Evolutionary conservation across 352 stramenopile genomes (phyloP).

Genomic region (Pseudoperonospora humuli): DNA sequence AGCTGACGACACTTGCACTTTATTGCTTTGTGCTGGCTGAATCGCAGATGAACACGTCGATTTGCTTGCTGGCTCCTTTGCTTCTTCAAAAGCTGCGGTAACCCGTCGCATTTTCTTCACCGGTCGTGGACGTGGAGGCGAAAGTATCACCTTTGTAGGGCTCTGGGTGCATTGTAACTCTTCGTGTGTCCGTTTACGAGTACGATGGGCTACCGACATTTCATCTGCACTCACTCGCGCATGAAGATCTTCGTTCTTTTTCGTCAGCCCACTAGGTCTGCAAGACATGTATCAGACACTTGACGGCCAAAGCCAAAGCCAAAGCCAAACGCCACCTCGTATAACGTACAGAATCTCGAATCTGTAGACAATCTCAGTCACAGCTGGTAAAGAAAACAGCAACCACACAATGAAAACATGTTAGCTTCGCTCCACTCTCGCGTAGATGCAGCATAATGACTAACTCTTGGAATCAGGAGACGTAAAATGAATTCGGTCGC

Average conservation of each 20-base stretch:
- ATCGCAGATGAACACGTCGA: not conserved
- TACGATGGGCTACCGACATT: slow-evolving; percentile 13
- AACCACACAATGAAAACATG: not conserved
- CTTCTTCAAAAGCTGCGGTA: not conserved
- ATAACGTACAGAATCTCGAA: slow-evolving; percentile 55
- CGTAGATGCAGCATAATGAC: not conserved
- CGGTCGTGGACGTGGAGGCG: slow-evolving; percentile 10
- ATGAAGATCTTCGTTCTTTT: slow-evolving; percentile 14
- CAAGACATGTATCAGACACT: slow-evolving; percentile 1
- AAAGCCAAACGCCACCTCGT: not conserved
- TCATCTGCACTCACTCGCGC: slow-evolving; percentile 16
- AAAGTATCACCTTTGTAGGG: slow-evolving; percentile 6
- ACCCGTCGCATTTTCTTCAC: slow-evolving; percentile 13
- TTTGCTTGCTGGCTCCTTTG: slow-evolving; percentile 4
- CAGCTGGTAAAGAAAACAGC: slow-evolving; percentile 4
- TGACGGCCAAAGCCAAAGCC: not conserved
- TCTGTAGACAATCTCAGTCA: slow-evolving; percentile 31
- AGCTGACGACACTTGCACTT: not conserved
- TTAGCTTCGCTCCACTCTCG: not conserved
- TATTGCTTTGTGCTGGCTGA: not conserved
- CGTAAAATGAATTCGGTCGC: slow-evolving; percentile 46
- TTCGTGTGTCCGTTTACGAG: slow-evolving; percentile 20
- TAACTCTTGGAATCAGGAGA: slow-evolving; percentile 20
- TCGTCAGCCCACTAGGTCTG: slow-evolving; percentile 24
- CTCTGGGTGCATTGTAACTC: slow-evolving; percentile 26